Evolutionary conservation across 495 filamentous ascomycete genomes (phyloP).

Genomic region (Penicillium manginii): DNA sequence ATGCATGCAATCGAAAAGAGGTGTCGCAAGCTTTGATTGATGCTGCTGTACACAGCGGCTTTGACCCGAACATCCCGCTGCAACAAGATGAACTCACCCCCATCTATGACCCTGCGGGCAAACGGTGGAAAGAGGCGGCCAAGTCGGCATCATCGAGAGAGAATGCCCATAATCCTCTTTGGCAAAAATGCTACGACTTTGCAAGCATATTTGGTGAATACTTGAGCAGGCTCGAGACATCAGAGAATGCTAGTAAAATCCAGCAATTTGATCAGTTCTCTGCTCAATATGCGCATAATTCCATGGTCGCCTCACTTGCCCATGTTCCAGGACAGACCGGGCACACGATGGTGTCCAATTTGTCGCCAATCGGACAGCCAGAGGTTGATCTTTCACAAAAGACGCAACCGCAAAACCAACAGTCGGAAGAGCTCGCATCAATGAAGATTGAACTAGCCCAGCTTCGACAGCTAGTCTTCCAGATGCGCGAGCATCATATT

Average conservation of each 20-base stretch:
- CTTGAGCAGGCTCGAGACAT: conserved; percentile 26
- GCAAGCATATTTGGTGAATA: conserved; percentile 31
- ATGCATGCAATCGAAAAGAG: conserved; percentile 36
- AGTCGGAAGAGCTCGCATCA: conserved; percentile 30
- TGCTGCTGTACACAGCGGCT: conserved; percentile 44
- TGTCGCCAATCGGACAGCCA: not conserved
- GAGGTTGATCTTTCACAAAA: conserved; percentile 2
- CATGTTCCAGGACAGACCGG: not conserved
- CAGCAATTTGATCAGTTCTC: conserved; percentile 27
- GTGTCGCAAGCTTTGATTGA: conserved; percentile 38
- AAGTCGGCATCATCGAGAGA: conserved; percentile 13
- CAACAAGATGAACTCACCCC: conserved; percentile 34
- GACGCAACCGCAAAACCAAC: conserved; percentile 9
- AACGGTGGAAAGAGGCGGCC: conserved; percentile 37
- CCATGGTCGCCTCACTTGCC: conserved; percentile 29
- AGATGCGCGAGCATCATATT: conserved; percentile 32
- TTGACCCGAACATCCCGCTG: conserved; percentile 30
- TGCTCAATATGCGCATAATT: conserved; percentile 32
- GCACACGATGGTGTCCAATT: not conserved
- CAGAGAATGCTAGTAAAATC: conserved; percentile 16
- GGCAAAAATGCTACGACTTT: conserved; percentile 45
- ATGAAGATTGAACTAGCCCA: conserved; percentile 40
- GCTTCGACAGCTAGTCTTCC: conserved; percentile 39
- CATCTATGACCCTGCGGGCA: conserved; percentile 24
- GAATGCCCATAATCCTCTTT: conserved; percentile 25